Percentiles rank a stretch among this genome's conserved stretches.
Evolutionary conservation across 164 flowering plant species (phyloP).

Genomic region (Vitis vinifera): ASM3070453v1 NC_081822.1:10530001-10530500

Average conservation of each 20-base stretch:
- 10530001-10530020: background rate
- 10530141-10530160: constrained; percentile 1
- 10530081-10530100: constrained; percentile 98
- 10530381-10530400: too few relatives aligned
- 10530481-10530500: too few relatives aligned
- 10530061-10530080: constrained; percentile 93
- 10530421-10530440: too few relatives aligned
- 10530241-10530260: constrained; percentile 91
- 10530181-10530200: constrained; percentile 97
- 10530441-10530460: too few relatives aligned
- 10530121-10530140: constrained; percentile 8
- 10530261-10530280: constrained; percentile 7
- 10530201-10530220: constrained; percentile 99
- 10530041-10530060: constrained; percentile 83
- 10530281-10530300: too few relatives aligned
- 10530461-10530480: too few relatives aligned
- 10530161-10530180: constrained; percentile 8
- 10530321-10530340: too few relatives aligned
- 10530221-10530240: constrained; percentile 94
- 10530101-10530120: constrained; percentile 70
- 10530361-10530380: too few relatives aligned
- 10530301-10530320: too few relatives aligned
- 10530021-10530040: constrained; percentile 17
- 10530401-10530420: too few relatives aligned
- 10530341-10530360: too few relatives aligned